Conservation (phyloP, 2,329 filamentous ascomycete genomes). For the Elsinoe ampelina region DNA sequence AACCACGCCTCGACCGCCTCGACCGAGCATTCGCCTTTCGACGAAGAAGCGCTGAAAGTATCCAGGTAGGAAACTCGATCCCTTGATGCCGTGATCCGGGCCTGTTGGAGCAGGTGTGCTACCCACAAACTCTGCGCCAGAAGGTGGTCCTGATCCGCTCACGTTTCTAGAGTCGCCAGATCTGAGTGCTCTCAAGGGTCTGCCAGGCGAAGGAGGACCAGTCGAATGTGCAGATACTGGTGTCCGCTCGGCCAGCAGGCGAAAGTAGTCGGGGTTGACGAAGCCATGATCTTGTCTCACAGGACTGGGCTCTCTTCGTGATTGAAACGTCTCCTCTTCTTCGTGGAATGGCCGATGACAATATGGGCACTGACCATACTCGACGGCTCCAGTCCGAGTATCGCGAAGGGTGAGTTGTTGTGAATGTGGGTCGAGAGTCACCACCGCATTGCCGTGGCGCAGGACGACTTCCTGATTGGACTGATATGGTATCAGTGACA, state of each 20-base stretch:
- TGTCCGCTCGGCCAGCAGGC: constrained; percentile 64
- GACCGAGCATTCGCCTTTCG: constrained; percentile 75
- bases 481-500: constrained; percentile 70
- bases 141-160: constrained; percentile 30
- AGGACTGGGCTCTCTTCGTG: constrained; percentile 27
- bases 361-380: constrained; percentile 70
- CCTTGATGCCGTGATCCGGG: constrained; percentile 60
- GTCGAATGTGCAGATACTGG: constrained; percentile 42
- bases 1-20: constrained; percentile 90
- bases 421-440: constrained; percentile 79
- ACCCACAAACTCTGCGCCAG: constrained; percentile 42
- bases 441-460: constrained; percentile 87
- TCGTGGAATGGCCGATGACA: constrained; percentile 65
- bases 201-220: constrained; percentile 41
- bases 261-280: constrained; percentile 88
- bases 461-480: constrained; percentile 70
- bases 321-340: constrained; percentile 30
- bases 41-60: constrained; percentile 93
- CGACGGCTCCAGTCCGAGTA: constrained; percentile 45
- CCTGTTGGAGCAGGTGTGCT: constrained; percentile 33
- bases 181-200: constrained; percentile 31
- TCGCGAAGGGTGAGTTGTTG: constrained; percentile 75
- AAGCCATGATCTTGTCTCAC: constrained; percentile 51
- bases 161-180: constrained; percentile 27
- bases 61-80: constrained; percentile 77